These are phyloP conservation scores for Pichia nakasei DNA, from an alignment of 805 yeast species.

Conservation along the genomic window DNA sequence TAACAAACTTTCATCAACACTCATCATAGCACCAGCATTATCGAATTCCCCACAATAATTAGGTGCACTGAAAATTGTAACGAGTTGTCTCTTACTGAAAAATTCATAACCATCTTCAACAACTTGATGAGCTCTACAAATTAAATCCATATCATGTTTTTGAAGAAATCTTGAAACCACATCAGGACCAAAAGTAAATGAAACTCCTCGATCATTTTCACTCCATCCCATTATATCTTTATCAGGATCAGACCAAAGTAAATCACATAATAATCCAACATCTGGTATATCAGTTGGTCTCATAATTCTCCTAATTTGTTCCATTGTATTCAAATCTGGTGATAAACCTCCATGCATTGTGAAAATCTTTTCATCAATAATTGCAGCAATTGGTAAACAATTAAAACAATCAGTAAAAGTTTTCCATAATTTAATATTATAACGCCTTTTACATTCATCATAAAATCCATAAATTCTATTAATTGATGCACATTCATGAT, in stretches of 20 bases:
- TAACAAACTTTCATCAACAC: conserved; percentile 90
- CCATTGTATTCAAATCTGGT: conserved; percentile 96
- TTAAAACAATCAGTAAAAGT: conserved; percentile 97
- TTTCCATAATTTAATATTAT: conserved; percentile 97
- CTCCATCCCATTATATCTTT: conserved; percentile 98
- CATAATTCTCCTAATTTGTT: conserved; percentile 97
- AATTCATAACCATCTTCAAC: conserved; percentile 99
- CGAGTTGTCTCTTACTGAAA: conserved; percentile 91
- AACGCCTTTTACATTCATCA: conserved; percentile 97
- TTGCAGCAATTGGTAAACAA: conserved; percentile 97
- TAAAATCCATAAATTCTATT: conserved; percentile 97
- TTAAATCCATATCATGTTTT: conserved; percentile 95
- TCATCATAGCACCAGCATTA: conserved; percentile 99
- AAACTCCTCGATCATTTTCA: conserved; percentile 97
- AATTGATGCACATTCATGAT: conserved; percentile 97
- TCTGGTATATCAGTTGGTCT: conserved; percentile 99
- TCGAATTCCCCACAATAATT: conserved; percentile 99
- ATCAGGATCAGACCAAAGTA: conserved; percentile 98
- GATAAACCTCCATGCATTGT: conserved; percentile 99
- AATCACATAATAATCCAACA: conserved; percentile 91
- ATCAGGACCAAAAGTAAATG: conserved; percentile 99
- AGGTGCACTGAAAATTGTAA: conserved; percentile 93
- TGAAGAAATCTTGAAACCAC: conserved; percentile 94
- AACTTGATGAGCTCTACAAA: conserved; percentile 98
- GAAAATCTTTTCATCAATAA: conserved; percentile 94